Evolutionary conservation across 2,329 filamentous ascomycete genomes (phyloP), one percentile per base, ranked within the genome.

Genomic region (Ophioceras dolichostomum): DNA sequence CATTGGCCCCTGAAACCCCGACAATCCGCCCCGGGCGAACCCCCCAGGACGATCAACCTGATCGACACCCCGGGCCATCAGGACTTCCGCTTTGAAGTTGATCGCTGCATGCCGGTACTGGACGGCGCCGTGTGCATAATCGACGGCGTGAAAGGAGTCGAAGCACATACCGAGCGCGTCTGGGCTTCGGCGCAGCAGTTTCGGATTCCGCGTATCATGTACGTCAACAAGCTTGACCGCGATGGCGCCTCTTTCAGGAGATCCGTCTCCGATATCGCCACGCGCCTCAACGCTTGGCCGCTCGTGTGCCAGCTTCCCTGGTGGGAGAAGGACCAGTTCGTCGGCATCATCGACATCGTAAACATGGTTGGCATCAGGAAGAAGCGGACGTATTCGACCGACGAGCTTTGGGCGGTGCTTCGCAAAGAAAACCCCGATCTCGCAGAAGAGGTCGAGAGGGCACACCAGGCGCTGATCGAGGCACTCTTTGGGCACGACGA

Each of bases 31-130:
- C 60, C 55, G 1, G 60, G 57, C 44, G 53, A 51, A 40, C 49
- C 52, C 35, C 62, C 62, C 58, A 74, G 89, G 54, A 83, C 78
- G 5, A 79, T 94, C 56, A 94, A 94, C 53, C 65, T 94, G 2
- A 96, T 98, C 42, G 91, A 98, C 55, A 96, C 91, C 0, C 91
- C 91, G 2, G 91, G 91, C 2, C 91, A 98, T 53, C 88, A 93
- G 17, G 91, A 98, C 56, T 98, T 98, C 50, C 87, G 89, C 1
- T 96, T 96, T 51, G 91, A 98, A 56, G 91, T 96, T 3, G 73
- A 95, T 46, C 77, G 91, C 10, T 96, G 89, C 22, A 66, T 96
- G 43, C 57, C 57, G 5, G 52, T 49, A 38, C 52, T 55, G 37
- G 54, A 47, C 37, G 52, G 55, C 19, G 56, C 57, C 32, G 50